Percentiles rank a stretch among this genome's conserved stretches.
These are phyloP conservation scores for Xylariaceae sp. DNA, from an alignment of 2,329 filamentous ascomycete genomes.

Conservation along the genomic window DNA sequence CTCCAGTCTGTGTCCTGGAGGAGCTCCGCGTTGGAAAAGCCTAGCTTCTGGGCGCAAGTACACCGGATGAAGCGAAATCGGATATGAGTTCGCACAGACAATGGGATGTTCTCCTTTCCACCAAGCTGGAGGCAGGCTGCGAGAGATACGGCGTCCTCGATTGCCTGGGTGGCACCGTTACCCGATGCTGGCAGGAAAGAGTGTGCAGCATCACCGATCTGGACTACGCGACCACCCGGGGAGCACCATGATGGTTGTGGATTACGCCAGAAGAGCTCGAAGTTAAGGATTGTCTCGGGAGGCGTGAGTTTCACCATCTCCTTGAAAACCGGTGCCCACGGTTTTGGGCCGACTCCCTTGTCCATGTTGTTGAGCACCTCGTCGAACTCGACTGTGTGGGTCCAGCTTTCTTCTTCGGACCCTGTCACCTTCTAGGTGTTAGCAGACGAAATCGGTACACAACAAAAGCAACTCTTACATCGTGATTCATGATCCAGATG, in stretches of 20 bases:
- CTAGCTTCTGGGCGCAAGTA: constrained; percentile 36
- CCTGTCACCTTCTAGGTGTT: constrained; percentile 30
- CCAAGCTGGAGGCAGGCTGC: constrained; percentile 35
- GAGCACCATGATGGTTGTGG: constrained; percentile 37
- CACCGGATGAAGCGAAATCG: constrained; percentile 35
- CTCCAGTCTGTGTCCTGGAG: constrained; percentile 36
- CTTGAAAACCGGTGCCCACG: constrained; percentile 34
- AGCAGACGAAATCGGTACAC: constrained; percentile 1
- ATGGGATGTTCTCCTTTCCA: constrained; percentile 29
- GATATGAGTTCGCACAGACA: constrained; percentile 34
- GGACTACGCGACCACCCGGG: constrained; percentile 32
- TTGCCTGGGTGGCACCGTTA: constrained; percentile 39
- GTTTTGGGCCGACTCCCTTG: constrained; percentile 28
- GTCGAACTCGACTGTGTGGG: constrained; percentile 33
- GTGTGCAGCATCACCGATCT: constrained; percentile 39
- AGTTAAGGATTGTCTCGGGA: constrained; percentile 35
- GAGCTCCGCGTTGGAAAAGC: constrained; percentile 35
- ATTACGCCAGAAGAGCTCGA: constrained; percentile 39
- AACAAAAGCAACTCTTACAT: constrained; percentile 24
- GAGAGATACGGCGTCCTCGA: constrained; percentile 38
- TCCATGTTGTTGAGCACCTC: constrained; percentile 36
- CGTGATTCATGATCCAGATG: constrained; percentile 38
- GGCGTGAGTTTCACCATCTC: constrained; percentile 33
- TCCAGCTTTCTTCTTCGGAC: constrained; percentile 36
- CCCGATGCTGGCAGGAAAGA: constrained; percentile 38